Percentiles rank a stretch among this genome's conserved stretches.
Evolutionary conservation across 306 rosid species (phyloP).

Genomic region (Quercus parvula): DNA sequence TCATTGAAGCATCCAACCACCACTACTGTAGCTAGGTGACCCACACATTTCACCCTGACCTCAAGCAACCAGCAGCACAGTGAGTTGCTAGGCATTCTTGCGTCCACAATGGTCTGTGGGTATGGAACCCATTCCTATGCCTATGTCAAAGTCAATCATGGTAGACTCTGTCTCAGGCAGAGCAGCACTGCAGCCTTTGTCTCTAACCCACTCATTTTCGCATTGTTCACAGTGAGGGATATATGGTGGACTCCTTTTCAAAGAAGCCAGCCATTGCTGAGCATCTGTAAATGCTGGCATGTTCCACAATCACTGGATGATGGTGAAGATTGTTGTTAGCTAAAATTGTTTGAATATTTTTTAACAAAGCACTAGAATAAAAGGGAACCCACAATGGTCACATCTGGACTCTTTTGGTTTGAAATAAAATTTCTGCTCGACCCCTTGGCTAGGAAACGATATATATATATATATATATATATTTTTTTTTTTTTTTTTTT

Average conservation of each 20-base stretch:
- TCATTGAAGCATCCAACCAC: no score
- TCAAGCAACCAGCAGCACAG: no score
- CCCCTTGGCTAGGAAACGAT: neutral
- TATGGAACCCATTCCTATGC: conserved; percentile 73
- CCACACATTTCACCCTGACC: no score
- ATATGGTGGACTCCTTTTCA: conserved; percentile 65
- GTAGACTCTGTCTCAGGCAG: conserved; percentile 17
- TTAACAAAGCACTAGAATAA: no score
- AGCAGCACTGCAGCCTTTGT: conserved; percentile 36
- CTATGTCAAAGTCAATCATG: conserved; percentile 84
- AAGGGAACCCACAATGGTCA: neutral
- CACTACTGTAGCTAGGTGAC: no score
- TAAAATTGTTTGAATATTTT: neutral
- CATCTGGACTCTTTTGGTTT: neutral
- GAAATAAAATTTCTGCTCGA: neutral
- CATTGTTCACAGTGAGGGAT: conserved; percentile 92
- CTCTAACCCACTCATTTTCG: conserved; percentile 77
- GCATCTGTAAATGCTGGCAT: conserved; percentile 77
- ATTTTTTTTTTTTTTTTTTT: no score
- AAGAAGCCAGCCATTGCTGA: conserved; percentile 75
- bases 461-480: no score
- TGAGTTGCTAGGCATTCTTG: no score
- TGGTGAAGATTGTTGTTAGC: conserved; percentile 1
- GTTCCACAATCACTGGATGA: conserved; percentile 77
- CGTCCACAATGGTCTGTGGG: conserved; percentile 68